phyloP scores from a whole-genome alignment of 2,329 filamentous ascomycete species.

The Rachicladosporium sp. region DNA sequence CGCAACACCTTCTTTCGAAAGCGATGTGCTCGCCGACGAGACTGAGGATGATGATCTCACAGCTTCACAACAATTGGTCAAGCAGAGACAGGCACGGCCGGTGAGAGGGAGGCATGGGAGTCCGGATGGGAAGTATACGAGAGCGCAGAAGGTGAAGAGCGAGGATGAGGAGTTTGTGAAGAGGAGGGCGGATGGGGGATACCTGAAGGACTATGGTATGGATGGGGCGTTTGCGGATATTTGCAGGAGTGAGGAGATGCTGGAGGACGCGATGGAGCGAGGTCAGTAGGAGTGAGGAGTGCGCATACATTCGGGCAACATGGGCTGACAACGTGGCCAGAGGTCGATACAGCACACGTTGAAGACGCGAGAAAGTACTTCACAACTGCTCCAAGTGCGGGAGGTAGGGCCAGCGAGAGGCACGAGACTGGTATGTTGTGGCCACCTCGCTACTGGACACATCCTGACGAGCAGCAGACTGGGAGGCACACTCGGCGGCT shows the following conservation, averaged over 20 bases:
- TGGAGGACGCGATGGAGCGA: slow-evolving; percentile 2
- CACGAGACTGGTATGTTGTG: slow-evolving; percentile 3
- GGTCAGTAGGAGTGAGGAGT: neutral
- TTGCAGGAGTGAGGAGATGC: slow-evolving; percentile 2
- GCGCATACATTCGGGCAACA: no score
- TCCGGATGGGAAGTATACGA: slow-evolving; percentile 2
- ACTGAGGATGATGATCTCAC: slow-evolving; percentile 1
- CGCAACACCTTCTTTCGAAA: slow-evolving; percentile 3
- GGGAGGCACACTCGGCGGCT: slow-evolving; percentile 1
- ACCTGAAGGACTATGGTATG: neutral
- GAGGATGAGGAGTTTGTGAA: slow-evolving; percentile 4
- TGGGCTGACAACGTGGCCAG: no score
- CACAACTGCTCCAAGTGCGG: slow-evolving; percentile 1
- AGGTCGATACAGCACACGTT: neutral
- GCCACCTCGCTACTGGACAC: neutral
- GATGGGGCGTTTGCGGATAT: slow-evolving; percentile 1
- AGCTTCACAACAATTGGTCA: slow-evolving; percentile 1
- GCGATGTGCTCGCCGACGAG: slow-evolving; percentile 3
- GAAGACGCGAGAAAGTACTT: slow-evolving; percentile 2
- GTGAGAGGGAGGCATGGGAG: neutral
- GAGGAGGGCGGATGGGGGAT: slow-evolving; percentile 1
- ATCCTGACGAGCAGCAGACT: slow-evolving; percentile 1
- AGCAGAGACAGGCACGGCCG: slow-evolving; percentile 1
- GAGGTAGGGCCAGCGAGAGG: slow-evolving; percentile 2
- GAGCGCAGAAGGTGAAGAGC: slow-evolving; percentile 1